Evolutionary conservation across 495 filamentous ascomycete species (phyloP).

Genomic region (Usnea hakonensis): DNA sequence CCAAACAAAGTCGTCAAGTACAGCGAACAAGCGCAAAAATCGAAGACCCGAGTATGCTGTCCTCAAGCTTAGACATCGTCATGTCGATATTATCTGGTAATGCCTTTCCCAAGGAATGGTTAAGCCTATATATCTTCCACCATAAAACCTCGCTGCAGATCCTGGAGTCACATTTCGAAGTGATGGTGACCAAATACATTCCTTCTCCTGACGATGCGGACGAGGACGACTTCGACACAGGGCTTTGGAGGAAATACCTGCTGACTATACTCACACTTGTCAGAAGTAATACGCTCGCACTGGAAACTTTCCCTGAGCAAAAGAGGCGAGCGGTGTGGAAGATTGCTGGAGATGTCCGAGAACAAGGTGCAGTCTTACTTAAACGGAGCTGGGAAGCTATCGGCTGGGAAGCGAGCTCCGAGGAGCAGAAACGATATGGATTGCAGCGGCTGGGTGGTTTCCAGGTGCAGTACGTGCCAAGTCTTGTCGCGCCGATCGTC

Average conservation of each 20-base stretch:
- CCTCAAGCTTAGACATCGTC: constrained; percentile 69
- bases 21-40: constrained; percentile 37
- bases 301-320: constrained; percentile 96
- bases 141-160: constrained; percentile 84
- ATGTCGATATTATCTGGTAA: constrained; percentile 84
- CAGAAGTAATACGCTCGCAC: constrained; percentile 74
- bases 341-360: constrained; percentile 92
- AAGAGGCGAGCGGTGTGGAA: constrained; percentile 96
- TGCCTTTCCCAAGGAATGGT: constrained; percentile 82
- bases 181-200: constrained; percentile 69
- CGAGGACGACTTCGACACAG: constrained; percentile 79
- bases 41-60: constrained; percentile 66
- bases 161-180: constrained; percentile 72
- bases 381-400: constrained; percentile 88
- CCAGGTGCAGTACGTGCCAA: constrained; percentile 96
- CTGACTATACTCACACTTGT: constrained; percentile 81
- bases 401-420: constrained; percentile 83
- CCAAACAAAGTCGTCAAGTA: constrained; percentile 59
- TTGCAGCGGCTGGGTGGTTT: constrained; percentile 85
- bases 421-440: constrained; percentile 66
- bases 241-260: constrained; percentile 91
- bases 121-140: constrained; percentile 90
- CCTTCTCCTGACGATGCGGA: constrained; percentile 89
- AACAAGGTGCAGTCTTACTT: constrained; percentile 80
- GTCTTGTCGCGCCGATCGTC: constrained; percentile 82